These are phyloP conservation scores for Ceratobasidium sp. DNA, from an alignment of 1,284 basidiomycete genomes.

Conservation along the genomic window DNA sequence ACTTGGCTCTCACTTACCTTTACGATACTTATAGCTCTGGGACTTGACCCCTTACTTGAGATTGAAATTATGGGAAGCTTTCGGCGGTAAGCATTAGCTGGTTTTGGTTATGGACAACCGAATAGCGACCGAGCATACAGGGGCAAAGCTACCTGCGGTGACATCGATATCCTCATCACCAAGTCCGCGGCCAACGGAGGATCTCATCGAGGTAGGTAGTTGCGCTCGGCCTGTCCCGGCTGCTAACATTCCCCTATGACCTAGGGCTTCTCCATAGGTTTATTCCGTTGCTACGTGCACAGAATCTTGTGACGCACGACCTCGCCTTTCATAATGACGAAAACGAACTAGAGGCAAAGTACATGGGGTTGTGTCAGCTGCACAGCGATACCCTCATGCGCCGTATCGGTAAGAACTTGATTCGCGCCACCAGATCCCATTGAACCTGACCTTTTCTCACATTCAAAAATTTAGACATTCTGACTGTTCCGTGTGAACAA, in stretches of 20 bases:
- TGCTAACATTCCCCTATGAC: conserved; percentile 25
- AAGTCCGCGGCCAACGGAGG: conserved; percentile 74
- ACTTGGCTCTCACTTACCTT: conserved; percentile 3
- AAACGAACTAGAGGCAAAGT: conserved; percentile 74
- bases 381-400: conserved; percentile 62
- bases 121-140: conserved; percentile 53
- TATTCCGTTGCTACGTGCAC: conserved; percentile 65
- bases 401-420: conserved; percentile 70
- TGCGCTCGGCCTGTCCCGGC: conserved; percentile 31
- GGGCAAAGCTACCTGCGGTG: conserved; percentile 81
- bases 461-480: conserved; percentile 61
- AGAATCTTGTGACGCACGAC: conserved; percentile 77
- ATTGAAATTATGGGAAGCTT: conserved; percentile 93
- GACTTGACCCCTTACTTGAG: conserved; percentile 75
- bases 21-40: conserved; percentile 61
- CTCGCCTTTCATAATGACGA: conserved; percentile 76
- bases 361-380: conserved; percentile 78
- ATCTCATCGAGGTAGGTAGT: conserved; percentile 69
- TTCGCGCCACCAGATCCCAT: neutral
- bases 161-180: conserved; percentile 90
- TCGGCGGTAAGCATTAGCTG: conserved; percentile 64
- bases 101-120: conserved; percentile 1
- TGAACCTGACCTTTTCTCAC: neutral
- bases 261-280: conserved; percentile 69
- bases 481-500: conserved; percentile 78